A percentile compares a stretch with the other conserved stretches of the same genome.
These are phyloP conservation scores for Cylindrotheca closterium DNA, from an alignment of 108 stramenopile species.

Conservation along the genomic window DNA sequence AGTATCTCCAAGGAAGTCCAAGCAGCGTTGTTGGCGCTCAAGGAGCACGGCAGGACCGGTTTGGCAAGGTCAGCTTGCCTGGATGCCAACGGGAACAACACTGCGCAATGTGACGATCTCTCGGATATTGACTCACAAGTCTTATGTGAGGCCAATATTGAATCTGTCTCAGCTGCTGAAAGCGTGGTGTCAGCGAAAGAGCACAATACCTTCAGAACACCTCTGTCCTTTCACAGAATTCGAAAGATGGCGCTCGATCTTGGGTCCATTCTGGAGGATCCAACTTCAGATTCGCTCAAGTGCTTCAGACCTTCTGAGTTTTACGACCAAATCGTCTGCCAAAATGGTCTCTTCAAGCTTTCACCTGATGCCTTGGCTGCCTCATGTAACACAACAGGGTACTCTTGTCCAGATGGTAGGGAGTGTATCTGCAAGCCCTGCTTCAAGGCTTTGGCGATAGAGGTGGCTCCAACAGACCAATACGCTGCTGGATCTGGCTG, in stretches of 20 bases:
- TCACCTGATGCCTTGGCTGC: no score
- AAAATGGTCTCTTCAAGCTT: no score
- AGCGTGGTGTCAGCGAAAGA: not conserved
- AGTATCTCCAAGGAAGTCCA: constrained; percentile 15
- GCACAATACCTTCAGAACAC: constrained; percentile 19
- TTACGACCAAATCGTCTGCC: constrained; percentile 37
- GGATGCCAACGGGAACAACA: not conserved
- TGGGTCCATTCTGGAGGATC: constrained; percentile 19
- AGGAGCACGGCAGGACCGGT: constrained; percentile 15
- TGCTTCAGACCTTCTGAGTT: constrained; percentile 22
- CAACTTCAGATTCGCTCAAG: not conserved
- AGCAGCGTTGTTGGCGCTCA: constrained; percentile 11
- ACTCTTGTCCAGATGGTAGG: no score
- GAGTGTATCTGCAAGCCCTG: no score
- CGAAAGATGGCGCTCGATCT: constrained; percentile 28
- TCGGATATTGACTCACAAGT: not conserved
- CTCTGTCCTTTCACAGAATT: constrained; percentile 26
- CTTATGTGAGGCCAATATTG: constrained; percentile 8
- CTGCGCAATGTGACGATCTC: not conserved
- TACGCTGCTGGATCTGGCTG: no score
- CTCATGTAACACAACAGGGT: no score
- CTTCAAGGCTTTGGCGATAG: no score
- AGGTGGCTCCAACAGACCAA: no score
- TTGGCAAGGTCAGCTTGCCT: not conserved
- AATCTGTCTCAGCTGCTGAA: not conserved